Evolutionary conservation across 306 rosid genomes (phyloP), one percentile per base, ranked within the genome.

Genomic region (Mimosa pudica): DNA sequence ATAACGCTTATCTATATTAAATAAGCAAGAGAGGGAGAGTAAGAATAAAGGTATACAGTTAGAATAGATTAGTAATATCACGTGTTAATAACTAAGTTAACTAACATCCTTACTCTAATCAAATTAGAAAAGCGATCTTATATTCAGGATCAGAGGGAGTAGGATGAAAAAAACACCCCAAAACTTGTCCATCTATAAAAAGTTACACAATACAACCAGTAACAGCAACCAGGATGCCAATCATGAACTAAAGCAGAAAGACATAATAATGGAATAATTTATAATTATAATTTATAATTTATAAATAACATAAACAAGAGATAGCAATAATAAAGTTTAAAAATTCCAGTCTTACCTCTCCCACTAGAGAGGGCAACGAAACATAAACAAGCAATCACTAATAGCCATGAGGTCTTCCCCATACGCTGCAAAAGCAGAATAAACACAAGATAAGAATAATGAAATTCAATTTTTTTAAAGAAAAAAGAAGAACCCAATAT

Each of bases 281-380:
- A 75, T 70, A 24, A 0, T 24, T 24, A 5, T 63, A 75, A 24
- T 24, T 24, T 24, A 5, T 63, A 75, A 82, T 41, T 41, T 13
- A 75, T 70, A 57, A n/a, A 46, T 2, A 78, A 16, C 60, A 45
- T 3, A 57, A n/a, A 70, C 11, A 70, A 24, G 30, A 24, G 17
- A 54, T 32, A 81, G 30, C 0, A 24, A 9, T 2, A 2, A 81
- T 32, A 80, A 18, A 9, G 5, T 68, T 18, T 32, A 32, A 45
- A 61, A 79, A 49, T 47, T 74, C 18, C 74, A 57, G 10, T 13
- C 62, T 79, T 83, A 93, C 98, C 97, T 89, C 98, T 87, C 54
- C 85, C 87, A 60, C 81, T 70, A 6, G 94, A 87, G 69, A 68
- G 81, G 24, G 76, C 72, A 63, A 88, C 13, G 35, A 88, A 44